phyloP scores from a whole-genome alignment of 257 asterid species.

The Salvia hispanica region DNA sequence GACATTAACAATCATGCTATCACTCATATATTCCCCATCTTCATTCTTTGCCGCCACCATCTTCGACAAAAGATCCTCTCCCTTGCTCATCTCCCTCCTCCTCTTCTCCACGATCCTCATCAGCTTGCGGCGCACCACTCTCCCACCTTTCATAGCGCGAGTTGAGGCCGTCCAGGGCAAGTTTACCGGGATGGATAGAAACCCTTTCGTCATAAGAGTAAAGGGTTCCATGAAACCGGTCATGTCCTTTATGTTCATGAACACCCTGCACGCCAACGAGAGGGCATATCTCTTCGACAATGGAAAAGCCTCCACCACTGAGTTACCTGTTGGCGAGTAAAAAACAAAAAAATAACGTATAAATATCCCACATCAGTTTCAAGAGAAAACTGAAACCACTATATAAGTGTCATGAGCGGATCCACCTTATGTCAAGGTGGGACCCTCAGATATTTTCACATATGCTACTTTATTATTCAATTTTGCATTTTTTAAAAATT shows the following conservation, averaged over 20 bases:
- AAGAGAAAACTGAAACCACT: no score
- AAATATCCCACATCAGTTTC: no score
- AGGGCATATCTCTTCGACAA: slow-evolving; percentile 51
- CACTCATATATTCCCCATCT: neutral
- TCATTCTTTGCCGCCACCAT: slow-evolving; percentile 54
- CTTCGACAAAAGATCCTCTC: slow-evolving; percentile 41
- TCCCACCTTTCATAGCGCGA: slow-evolving; percentile 48
- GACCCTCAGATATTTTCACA: no score
- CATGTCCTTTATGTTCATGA: slow-evolving; percentile 32
- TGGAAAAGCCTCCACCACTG: slow-evolving; percentile 40
- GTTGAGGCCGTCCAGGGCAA: slow-evolving; percentile 55
- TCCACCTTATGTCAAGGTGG: no score
- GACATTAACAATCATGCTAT: slow-evolving; percentile 25
- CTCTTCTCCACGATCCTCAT: slow-evolving; percentile 49
- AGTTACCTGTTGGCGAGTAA: neutral
- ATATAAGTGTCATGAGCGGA: no score
- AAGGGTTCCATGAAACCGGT: slow-evolving; percentile 44
- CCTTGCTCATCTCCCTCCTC: slow-evolving; percentile 40
- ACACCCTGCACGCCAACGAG: slow-evolving; percentile 48
- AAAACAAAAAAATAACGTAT: no score
- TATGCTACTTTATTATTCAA: no score
- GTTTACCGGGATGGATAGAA: slow-evolving; percentile 53
- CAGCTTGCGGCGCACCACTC: slow-evolving; percentile 46
- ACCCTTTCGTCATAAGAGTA: slow-evolving; percentile 46
- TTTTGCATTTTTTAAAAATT: no score